A percentile compares a stretch with the other conserved stretches of the same genome.
phyloP scores from a whole-genome alignment of 2,329 filamentous ascomycete species.

The Teratosphaeria destructans region DNA sequence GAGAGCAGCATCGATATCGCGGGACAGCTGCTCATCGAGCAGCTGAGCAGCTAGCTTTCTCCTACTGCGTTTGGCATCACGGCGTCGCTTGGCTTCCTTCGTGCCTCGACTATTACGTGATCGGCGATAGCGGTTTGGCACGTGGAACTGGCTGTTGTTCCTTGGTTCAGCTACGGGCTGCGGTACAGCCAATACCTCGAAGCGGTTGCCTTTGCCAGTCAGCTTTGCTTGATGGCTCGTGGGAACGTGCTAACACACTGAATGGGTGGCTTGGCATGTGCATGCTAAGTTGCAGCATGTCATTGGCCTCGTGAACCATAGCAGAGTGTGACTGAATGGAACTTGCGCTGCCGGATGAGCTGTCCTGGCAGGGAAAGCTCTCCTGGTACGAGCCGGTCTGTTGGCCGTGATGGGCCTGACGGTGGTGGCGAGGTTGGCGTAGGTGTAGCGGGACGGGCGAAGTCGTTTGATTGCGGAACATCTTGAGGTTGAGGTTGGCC shows the following conservation, averaged over 20 bases:
- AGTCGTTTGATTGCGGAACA: background rate
- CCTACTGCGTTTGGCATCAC: conserved; percentile 17
- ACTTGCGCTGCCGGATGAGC: background rate
- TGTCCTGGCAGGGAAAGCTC: background rate
- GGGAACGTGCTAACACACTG: conserved; percentile 9
- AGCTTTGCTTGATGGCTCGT: background rate
- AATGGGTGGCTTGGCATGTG: conserved; percentile 12
- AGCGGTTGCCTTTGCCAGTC: conserved; percentile 17
- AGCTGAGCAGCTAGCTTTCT: conserved; percentile 19
- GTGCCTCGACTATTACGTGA: conserved; percentile 19
- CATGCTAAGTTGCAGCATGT: conserved; percentile 19
- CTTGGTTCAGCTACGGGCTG: background rate
- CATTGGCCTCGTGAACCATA: background rate
- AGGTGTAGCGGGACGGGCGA: background rate
- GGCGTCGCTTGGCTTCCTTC: conserved; percentile 22
- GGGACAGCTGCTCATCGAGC: conserved; percentile 21
- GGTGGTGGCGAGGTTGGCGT: background rate
- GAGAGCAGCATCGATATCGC: conserved; percentile 18
- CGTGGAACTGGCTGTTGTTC: conserved; percentile 2
- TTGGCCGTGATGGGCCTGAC: background rate
- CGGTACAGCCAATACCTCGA: conserved; percentile 14
- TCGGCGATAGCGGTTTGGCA: conserved; percentile 10
- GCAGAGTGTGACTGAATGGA: background rate
- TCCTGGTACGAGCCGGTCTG: too few species aligned
- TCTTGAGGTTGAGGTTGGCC: background rate